Evolutionary conservation across 306 rosid genomes (phyloP), one percentile per base, ranked within the genome.

Genomic region (Vigna mungo): DNA sequence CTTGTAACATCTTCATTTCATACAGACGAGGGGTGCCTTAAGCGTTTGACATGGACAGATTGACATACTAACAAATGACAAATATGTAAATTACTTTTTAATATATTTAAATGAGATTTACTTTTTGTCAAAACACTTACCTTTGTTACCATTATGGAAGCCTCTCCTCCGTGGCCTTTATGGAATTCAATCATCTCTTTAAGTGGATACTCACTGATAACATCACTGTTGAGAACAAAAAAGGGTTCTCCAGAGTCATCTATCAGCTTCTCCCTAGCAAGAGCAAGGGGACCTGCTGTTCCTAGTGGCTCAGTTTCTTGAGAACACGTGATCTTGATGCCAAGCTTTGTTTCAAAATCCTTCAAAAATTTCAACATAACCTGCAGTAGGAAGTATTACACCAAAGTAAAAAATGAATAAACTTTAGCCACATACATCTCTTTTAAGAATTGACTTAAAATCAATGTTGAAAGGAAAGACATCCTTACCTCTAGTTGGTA

Each of bases 231-330:
- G 69, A 96, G 98, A 86, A 96, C 98, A 78, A 96, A 96, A 80
- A 96, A 96, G 34, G 99, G 99, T 74, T 93, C 93, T 6, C 98
- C 94, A 46, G 96, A 89, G 16, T 75, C 78, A 63, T 96, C 98
- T 39, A 88, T 65, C 78, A 96, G 92, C 85, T 96, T 92, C 82
- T 91, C 98, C 84, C 99, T 89, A 25, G 99, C 99, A 84, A 96
- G 99, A 65, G 99, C 99, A 77, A 96, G 87, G 69, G 99, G 98
- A 52, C 99, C 98, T 47, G 98, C 99, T 68, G 98, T 96, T 65
- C 99, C 99, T 5, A 96, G 84, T 65, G 99, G 99, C 68, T 96
- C 99, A 5, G 99, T 96, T 91, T 96, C 99, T 83, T 93, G 99
- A 6, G 99, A 96, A 84, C 99, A 96, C 9, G 98, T 92, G 85